Percentiles rank a stretch among this genome's conserved stretches.
Evolutionary conservation across 164 flowering plant genomes (phyloP).

Genomic region (Taxillus chinensis): DNA sequence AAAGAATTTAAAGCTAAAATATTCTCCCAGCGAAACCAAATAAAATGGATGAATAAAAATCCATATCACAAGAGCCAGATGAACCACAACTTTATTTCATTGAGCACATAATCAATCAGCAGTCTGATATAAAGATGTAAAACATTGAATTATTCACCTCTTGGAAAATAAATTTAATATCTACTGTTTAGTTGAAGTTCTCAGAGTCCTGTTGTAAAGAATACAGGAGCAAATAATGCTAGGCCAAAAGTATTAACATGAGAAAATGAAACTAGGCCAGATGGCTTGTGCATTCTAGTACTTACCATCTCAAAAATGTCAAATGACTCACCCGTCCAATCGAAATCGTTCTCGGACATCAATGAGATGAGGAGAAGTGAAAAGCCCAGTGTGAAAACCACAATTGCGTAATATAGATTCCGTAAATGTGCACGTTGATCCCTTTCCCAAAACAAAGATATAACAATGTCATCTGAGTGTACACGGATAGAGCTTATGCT

Average conservation of each 20-base stretch:
- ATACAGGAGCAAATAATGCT: too few species aligned
- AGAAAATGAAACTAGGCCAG: not conserved
- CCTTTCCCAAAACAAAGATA: slow-evolving; percentile 30
- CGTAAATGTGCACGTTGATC: slow-evolving; percentile 89
- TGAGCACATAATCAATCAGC: not conserved
- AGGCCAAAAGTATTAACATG: too few species aligned
- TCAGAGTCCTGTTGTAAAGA: too few species aligned
- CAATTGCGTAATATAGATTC: slow-evolving; percentile 88
- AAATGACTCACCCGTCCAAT: slow-evolving; percentile 70
- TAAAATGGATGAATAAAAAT: not conserved
- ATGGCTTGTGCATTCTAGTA: not conserved
- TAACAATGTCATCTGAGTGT: not conserved
- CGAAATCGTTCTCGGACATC: slow-evolving; percentile 94
- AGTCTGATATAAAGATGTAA: not conserved
- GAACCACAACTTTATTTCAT: not conserved
- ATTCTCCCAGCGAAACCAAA: not conserved
- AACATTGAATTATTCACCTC: not conserved
- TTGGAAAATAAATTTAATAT: not conserved
- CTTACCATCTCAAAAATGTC: not conserved
- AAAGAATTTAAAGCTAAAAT: too few species aligned
- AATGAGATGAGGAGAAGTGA: slow-evolving; percentile 97
- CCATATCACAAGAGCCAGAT: not conserved
- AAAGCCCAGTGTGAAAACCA: slow-evolving; percentile 93
- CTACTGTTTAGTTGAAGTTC: too few species aligned
- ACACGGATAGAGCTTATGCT: too few species aligned